These are phyloP conservation scores for Picea sitchensis DNA, from an alignment of 75 land plant genomes.

Conservation along the genomic window DNA sequence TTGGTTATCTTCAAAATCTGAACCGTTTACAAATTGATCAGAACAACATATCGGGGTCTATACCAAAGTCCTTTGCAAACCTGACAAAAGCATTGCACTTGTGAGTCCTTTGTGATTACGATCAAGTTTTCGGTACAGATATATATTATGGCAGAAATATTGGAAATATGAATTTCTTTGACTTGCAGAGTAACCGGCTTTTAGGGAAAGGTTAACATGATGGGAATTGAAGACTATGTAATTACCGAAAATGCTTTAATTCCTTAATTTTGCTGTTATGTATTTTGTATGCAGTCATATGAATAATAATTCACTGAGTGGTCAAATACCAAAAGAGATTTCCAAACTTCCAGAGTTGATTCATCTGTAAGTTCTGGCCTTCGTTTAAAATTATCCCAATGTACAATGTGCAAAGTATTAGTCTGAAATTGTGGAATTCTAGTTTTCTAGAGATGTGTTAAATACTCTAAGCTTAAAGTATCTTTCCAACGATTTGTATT, in stretches of 20 bases:
- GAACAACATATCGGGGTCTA: constrained; percentile 29
- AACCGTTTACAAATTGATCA: constrained; percentile 30
- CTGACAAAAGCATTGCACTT: constrained; percentile 11
- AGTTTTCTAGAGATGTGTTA: background rate
- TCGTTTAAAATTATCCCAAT: background rate
- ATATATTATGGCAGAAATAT: background rate
- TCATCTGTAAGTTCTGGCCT: constrained; percentile 51
- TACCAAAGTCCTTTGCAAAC: constrained; percentile 20
- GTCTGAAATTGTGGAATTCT: background rate
- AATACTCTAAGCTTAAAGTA: background rate
- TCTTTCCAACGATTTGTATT: background rate
- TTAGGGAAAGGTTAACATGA: background rate
- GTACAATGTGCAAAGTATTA: background rate
- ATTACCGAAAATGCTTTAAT: background rate
- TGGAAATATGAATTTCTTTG: background rate
- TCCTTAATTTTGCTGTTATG: background rate
- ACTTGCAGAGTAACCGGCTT: background rate
- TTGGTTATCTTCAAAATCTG: constrained; percentile 22
- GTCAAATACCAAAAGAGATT: constrained; percentile 63
- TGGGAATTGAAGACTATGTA: background rate
- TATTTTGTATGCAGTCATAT: constrained; percentile 52
- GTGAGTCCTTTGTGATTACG: constrained; percentile 9
- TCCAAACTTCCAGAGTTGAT: constrained; percentile 39
- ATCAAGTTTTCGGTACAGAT: too few relatives aligned
- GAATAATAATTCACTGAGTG: constrained; percentile 79